Conservation (phyloP, 805 yeast species). For the Saccharomyces jurei region DNA sequence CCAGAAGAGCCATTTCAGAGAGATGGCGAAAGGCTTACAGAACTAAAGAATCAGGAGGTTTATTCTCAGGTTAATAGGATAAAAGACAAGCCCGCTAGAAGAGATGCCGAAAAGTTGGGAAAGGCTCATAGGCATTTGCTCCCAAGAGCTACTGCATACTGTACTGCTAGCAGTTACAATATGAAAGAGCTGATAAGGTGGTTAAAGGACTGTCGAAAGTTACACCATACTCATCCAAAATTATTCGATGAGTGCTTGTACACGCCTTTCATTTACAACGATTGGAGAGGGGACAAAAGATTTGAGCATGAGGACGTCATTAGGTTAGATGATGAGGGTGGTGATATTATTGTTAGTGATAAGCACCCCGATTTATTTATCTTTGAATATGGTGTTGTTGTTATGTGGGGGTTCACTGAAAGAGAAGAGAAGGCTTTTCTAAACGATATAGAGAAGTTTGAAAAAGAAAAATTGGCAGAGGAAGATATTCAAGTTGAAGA, state of each 20-base stretch:
- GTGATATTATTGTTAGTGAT: slow-evolving; percentile 82
- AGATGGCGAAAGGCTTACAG: slow-evolving; percentile 11
- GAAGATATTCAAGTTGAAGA: slow-evolving; percentile 87
- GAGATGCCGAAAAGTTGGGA: slow-evolving; percentile 89
- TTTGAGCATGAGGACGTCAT: slow-evolving; percentile 42
- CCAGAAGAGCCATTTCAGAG: slow-evolving; percentile 48
- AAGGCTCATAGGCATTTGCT: slow-evolving; percentile 64
- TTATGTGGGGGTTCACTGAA: slow-evolving; percentile 88
- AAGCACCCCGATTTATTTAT: slow-evolving; percentile 71
- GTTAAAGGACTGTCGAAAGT: slow-evolving; percentile 68
- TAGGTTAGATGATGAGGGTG: slow-evolving; percentile 86
- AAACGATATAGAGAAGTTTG: slow-evolving; percentile 81
- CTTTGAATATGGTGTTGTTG: slow-evolving; percentile 95
- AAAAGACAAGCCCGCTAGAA: slow-evolving; percentile 80
- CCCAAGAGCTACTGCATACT: slow-evolving; percentile 92
- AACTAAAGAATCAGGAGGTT: slow-evolving; percentile 39
- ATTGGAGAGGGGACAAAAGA: slow-evolving; percentile 56
- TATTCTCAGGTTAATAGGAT: slow-evolving; percentile 80
- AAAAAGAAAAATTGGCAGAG: slow-evolving; percentile 78
- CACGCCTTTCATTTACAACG: slow-evolving; percentile 77
- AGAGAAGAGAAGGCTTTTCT: slow-evolving; percentile 78
- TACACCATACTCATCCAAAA: slow-evolving; percentile 74
- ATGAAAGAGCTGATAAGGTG: slow-evolving; percentile 83
- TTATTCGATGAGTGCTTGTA: slow-evolving; percentile 91
- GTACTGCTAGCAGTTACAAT: slow-evolving; percentile 87